These are phyloP conservation scores for Diplosphaera chodatii DNA, from an alignment of 139 green algal species.

Conservation along the genomic window DNA sequence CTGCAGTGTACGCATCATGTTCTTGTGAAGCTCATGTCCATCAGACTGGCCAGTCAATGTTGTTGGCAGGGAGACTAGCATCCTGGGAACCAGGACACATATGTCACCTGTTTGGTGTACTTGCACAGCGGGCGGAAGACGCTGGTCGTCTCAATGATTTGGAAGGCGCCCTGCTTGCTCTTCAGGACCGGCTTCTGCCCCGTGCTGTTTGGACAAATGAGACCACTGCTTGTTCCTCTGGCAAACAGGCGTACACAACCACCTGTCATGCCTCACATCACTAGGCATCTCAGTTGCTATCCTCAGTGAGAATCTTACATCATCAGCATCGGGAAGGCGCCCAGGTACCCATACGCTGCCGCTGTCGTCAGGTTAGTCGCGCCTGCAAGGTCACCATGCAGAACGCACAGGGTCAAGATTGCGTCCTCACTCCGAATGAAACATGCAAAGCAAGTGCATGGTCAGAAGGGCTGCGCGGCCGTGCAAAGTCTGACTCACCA, in stretches of 20 bases:
- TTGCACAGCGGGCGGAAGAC: conserved; percentile 28
- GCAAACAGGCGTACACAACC: no score
- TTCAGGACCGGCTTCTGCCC: conserved; percentile 41
- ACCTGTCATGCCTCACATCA: no score
- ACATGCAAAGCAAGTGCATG: background rate
- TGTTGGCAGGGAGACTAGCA: background rate
- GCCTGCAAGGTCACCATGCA: background rate
- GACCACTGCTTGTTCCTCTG: no score
- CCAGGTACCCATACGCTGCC: conserved; percentile 28
- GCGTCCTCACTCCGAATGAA: no score
- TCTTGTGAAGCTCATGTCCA: background rate
- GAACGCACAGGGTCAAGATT: background rate
- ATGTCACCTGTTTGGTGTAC: conserved; percentile 22
- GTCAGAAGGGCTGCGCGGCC: no score
- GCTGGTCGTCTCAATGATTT: conserved; percentile 33
- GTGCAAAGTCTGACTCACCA: background rate
- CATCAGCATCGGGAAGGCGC: conserved; percentile 31
- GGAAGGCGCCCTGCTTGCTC: conserved; percentile 39
- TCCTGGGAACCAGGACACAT: background rate
- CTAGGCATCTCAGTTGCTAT: no score
- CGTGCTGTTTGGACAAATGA: no score
- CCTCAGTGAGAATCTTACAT: no score
- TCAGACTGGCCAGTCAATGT: background rate
- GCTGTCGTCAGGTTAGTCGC: conserved; percentile 31
- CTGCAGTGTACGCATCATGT: background rate